A percentile compares a stretch with the other conserved stretches of the same genome.
Evolutionary conservation across 257 asterid genomes (phyloP).

Genomic region (Solanum sejunctum): DNA sequence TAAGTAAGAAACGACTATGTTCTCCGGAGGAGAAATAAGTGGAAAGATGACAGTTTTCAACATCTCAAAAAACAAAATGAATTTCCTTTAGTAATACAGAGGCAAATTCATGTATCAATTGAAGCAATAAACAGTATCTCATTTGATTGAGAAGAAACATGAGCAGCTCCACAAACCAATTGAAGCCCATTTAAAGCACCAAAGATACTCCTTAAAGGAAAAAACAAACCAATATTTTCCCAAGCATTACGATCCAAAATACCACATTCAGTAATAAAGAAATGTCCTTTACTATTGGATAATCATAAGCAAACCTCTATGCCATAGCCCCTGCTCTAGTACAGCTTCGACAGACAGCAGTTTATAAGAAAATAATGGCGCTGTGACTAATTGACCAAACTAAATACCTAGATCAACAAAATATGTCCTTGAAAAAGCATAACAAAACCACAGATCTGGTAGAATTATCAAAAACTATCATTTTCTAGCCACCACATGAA

Average conservation of each 20-base stretch:
- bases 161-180: neutral
- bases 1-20: neutral
- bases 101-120: neutral
- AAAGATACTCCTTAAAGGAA: neutral
- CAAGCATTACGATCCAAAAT: neutral
- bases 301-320: neutral
- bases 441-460: neutral
- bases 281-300: neutral
- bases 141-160: neutral
- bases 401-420: neutral
- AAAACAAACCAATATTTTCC: neutral
- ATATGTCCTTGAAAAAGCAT: too few relatives aligned
- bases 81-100: neutral
- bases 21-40: neutral
- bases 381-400: neutral
- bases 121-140: neutral
- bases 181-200: neutral
- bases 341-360: neutral
- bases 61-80: neutral
- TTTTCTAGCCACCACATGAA: neutral
- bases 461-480: neutral
- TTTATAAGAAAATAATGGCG: neutral
- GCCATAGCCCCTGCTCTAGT: neutral
- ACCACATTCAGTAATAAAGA: neutral
- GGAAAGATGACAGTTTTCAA: neutral